These are phyloP conservation scores for Vitis hybrid DNA, from an alignment of 177 flowering plant genomes.

Conservation along the genomic window DNA sequence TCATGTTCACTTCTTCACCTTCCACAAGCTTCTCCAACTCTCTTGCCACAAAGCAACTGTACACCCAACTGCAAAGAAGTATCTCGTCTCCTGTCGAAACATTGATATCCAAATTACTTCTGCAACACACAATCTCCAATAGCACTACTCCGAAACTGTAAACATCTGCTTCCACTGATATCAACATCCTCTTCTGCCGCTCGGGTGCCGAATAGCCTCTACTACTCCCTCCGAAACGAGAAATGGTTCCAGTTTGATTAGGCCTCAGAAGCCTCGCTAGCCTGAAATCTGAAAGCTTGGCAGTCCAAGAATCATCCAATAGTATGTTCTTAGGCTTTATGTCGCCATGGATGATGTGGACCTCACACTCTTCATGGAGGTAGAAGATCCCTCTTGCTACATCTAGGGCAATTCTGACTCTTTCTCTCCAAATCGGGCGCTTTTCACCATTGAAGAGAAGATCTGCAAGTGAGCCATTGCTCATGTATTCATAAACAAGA, in stretches of 20 bases:
- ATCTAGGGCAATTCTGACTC: neutral
- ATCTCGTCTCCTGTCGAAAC: slow-evolving; percentile 8
- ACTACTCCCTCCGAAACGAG: neutral
- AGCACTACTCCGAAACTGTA: slow-evolving; percentile 1
- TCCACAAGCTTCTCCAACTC: slow-evolving; percentile 11
- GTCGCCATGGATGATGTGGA: neutral
- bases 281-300: neutral
- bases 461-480: slow-evolving; percentile 19
- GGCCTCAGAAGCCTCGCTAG: neutral
- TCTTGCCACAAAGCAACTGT: slow-evolving; percentile 8
- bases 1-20: slow-evolving; percentile 10
- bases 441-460: slow-evolving; percentile 3
- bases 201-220: neutral
- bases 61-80: slow-evolving; percentile 14
- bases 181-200: neutral
- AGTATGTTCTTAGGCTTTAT: neutral
- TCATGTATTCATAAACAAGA: slow-evolving; percentile 20
- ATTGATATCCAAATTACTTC: slow-evolving; percentile 5
- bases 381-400: neutral
- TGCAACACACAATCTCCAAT: slow-evolving; percentile 9
- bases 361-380: neutral
- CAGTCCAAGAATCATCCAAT: neutral
- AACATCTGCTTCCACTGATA: neutral
- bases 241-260: neutral
- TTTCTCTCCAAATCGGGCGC: slow-evolving; percentile 12